Conservation (phyloP, 345 rosid species). For the Isatis tinctoria region DNA sequence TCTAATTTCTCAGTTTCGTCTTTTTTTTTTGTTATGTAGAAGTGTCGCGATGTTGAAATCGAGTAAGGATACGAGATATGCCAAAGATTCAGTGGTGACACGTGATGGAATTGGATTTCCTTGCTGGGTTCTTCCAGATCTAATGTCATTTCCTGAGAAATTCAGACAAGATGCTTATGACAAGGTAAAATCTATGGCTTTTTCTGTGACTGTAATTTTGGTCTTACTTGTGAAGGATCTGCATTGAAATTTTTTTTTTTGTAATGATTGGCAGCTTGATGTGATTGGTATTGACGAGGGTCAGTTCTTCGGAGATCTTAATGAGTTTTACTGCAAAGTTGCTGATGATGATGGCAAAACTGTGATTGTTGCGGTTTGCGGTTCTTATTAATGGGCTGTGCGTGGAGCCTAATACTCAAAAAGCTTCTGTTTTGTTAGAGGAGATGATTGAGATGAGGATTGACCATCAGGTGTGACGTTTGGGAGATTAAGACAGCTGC, state of each 20-base stretch:
- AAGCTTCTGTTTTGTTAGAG: no score
- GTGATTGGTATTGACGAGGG: constrained; percentile 96
- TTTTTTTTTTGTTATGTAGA: constrained; percentile 30
- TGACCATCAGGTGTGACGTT: no score
- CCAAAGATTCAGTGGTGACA: constrained; percentile 65
- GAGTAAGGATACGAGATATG: constrained; percentile 72
- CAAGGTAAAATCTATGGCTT: constrained; percentile 36
- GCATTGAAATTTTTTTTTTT: neutral
- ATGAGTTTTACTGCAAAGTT: constrained; percentile 77
- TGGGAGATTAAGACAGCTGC: no score
- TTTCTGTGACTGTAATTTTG: neutral
- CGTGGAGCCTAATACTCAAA: no score
- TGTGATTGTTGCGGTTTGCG: constrained; percentile 66
- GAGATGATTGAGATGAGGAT: no score
- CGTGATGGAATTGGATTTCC: constrained; percentile 82
- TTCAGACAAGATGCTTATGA: constrained; percentile 61
- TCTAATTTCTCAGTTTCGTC: neutral
- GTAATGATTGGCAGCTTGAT: constrained; percentile 52
- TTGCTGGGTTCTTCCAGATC: constrained; percentile 77
- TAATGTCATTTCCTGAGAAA: constrained; percentile 46
- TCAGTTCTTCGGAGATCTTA: constrained; percentile 87
- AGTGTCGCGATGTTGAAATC: constrained; percentile 77
- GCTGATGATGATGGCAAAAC: constrained; percentile 82
- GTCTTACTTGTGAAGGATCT: neutral
- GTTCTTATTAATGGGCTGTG: no score